Base-by-base conservation (phyloP, 2,329 filamentous ascomycete species). In the Akanthomyces uredinophilus region DNA sequence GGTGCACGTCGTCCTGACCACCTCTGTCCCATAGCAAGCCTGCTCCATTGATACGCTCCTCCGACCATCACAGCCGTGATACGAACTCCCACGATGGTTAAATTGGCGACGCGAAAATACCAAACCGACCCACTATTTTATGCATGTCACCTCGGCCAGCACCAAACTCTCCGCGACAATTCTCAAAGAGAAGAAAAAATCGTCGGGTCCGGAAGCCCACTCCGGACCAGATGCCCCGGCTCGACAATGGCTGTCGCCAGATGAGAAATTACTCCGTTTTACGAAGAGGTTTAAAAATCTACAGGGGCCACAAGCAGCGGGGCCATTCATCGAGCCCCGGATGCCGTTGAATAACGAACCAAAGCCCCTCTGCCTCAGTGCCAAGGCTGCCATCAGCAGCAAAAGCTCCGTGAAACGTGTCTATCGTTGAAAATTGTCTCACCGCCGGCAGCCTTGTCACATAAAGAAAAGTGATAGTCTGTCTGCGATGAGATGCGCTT, bases 191-290 rank as follows among this genome's bases (percentile, higher is more conserved):
- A 6, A 35, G n/a, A 18, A 35, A 27, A 22, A 47, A 37, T 58
- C 20, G 22, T 50, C 46, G 56, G 57, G 44, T 16, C 47, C 37
- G 47, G 35, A 51, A 52, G n/a, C 27, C 47, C 35, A 49, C 35
- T 51, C 37, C 57, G 37, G 57, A 60, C 57, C 57, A 51, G 47
- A 52, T 29, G 57, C 57, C 57, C 57, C 57, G 56, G 57, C 27
- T 35, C 27, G 24, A 7, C 22, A 5, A 10, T 16, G 32, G 18
- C 18, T 37, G 27, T 24, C 29, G 22, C 18, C 52, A 18, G 4
- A 24, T 11, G 10, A 32, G 24, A 10, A 49, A 37, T 39, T 18
- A 37, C 32, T 20, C 10, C 11, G 14, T 50, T 11, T 43, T 18
- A 18, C 5, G 27, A 32, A 10, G 18, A 1, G 10, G n/a, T n/a